These are phyloP conservation scores for Cladosporium sp. DNA, from an alignment of 2,329 filamentous ascomycete species.

Conservation along the genomic window DNA sequence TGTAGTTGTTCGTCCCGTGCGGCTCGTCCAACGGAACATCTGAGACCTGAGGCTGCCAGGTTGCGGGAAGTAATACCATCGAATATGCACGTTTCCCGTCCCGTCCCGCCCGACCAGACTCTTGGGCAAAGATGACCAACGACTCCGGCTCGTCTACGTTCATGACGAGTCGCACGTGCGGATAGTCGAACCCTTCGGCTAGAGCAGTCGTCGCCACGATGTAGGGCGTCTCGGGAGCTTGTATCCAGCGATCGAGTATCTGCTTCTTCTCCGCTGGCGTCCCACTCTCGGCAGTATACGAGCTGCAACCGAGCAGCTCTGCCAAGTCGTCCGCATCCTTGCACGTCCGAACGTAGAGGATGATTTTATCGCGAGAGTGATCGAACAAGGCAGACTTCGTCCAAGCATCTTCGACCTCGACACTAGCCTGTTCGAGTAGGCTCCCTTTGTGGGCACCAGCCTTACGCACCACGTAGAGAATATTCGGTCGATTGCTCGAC, in stretches of 20 bases:
- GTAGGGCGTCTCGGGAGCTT: background rate
- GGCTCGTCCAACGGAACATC: background rate
- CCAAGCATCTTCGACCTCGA: background rate
- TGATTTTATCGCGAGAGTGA: slow-evolving; percentile 3
- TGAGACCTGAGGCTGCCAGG: slow-evolving; percentile 1
- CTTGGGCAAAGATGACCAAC: slow-evolving; percentile 11
- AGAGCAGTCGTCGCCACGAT: slow-evolving; percentile 14
- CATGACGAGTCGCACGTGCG: slow-evolving; percentile 9
- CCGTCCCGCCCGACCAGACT: slow-evolving; percentile 11
- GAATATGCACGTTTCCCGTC: slow-evolving; percentile 6
- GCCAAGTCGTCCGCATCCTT: slow-evolving; percentile 1
- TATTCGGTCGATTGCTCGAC: slow-evolving; percentile 4
- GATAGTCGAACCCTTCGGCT: slow-evolving; percentile 10
- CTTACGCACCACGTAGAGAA: slow-evolving; percentile 3
- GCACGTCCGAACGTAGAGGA: slow-evolving; percentile 4
- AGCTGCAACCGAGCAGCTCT: background rate
- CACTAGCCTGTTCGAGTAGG: slow-evolving; percentile 1
- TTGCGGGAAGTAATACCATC: slow-evolving; percentile 6
- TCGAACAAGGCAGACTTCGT: slow-evolving; percentile 3
- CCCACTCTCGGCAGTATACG: slow-evolving; percentile 3
- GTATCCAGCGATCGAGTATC: slow-evolving; percentile 7
- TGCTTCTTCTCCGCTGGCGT: slow-evolving; percentile 9
- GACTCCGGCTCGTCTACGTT: slow-evolving; percentile 11
- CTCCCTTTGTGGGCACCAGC: background rate
- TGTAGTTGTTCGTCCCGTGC: background rate